These are phyloP conservation scores for Ogataea henricii DNA, from an alignment of 805 yeast species.

Conservation along the genomic window DNA sequence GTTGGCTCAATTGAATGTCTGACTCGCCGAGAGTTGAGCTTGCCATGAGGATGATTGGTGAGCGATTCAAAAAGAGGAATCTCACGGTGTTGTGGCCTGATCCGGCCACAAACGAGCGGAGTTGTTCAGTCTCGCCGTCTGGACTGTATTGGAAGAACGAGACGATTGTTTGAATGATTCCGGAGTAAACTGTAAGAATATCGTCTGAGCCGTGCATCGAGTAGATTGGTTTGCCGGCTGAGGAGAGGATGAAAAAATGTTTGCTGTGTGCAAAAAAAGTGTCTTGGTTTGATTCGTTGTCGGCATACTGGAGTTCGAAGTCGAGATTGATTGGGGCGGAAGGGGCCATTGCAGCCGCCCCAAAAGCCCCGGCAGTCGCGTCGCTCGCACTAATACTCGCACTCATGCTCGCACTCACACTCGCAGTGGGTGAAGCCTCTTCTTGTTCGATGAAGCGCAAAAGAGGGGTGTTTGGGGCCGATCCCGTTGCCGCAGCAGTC, in stretches of 20 bases:
- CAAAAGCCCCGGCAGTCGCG: background rate
- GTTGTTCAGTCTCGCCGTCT: conserved; percentile 33
- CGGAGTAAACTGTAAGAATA: conserved; percentile 68
- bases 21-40: conserved; percentile 59
- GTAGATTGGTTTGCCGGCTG: conserved; percentile 89
- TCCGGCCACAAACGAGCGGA: conserved; percentile 55
- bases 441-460: conserved; percentile 7
- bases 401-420: conserved; percentile 13
- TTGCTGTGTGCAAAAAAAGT: conserved; percentile 45
- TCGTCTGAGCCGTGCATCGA: conserved; percentile 75
- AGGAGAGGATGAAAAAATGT: conserved; percentile 76
- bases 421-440: conserved; percentile 12
- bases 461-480: conserved; percentile 3
- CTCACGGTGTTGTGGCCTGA: conserved; percentile 39
- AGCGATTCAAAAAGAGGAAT: conserved; percentile 60
- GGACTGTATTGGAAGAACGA: conserved; percentile 59
- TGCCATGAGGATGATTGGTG: conserved; percentile 76
- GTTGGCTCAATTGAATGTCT: conserved; percentile 53
- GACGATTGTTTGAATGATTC: conserved; percentile 77
- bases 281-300: conserved; percentile 29
- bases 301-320: conserved; percentile 29
- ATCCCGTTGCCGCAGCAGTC: background rate
- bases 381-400: conserved; percentile 29
- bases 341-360: no score
- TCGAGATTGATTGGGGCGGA: conserved; percentile 24